phyloP scores from a whole-genome alignment of 805 yeast species.

The Candida nanaspora region DNA sequence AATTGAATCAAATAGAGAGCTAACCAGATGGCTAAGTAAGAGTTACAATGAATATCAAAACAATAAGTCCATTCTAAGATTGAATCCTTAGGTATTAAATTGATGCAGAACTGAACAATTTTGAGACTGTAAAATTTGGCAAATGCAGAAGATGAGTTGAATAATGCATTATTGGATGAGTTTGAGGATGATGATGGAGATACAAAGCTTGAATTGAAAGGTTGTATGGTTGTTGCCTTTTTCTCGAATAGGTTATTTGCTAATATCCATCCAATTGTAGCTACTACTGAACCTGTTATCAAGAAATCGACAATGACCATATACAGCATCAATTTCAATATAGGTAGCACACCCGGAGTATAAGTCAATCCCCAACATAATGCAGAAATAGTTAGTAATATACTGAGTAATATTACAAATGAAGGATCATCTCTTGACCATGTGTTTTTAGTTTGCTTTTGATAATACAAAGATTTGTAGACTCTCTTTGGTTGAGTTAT shows the following conservation, averaged over 20 bases:
- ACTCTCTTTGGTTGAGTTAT: slow-evolving; percentile 74
- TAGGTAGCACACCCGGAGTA: slow-evolving; percentile 53
- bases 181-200: background rate
- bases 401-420: slow-evolving; percentile 66
- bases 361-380: slow-evolving; percentile 88
- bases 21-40: slow-evolving; percentile 79
- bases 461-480: slow-evolving; percentile 74
- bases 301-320: slow-evolving; percentile 85
- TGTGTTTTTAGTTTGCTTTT: slow-evolving; percentile 67
- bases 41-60: slow-evolving; percentile 89
- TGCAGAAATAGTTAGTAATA: slow-evolving; percentile 64
- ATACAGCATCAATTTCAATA: slow-evolving; percentile 60
- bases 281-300: slow-evolving; percentile 56
- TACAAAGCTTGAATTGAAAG: background rate
- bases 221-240: slow-evolving; percentile 8
- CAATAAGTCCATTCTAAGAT: slow-evolving; percentile 88
- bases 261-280: slow-evolving; percentile 68
- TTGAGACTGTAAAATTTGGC: background rate
- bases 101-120: slow-evolving; percentile 13
- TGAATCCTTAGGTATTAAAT: slow-evolving; percentile 24
- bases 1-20: slow-evolving; percentile 68
- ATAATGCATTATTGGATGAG: background rate
- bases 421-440: slow-evolving; percentile 94
- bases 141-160: background rate
- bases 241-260: slow-evolving; percentile 58